These are phyloP conservation scores for Pseudocercospora ulei DNA, from an alignment of 2,329 filamentous ascomycete genomes.

Conservation along the genomic window DNA sequence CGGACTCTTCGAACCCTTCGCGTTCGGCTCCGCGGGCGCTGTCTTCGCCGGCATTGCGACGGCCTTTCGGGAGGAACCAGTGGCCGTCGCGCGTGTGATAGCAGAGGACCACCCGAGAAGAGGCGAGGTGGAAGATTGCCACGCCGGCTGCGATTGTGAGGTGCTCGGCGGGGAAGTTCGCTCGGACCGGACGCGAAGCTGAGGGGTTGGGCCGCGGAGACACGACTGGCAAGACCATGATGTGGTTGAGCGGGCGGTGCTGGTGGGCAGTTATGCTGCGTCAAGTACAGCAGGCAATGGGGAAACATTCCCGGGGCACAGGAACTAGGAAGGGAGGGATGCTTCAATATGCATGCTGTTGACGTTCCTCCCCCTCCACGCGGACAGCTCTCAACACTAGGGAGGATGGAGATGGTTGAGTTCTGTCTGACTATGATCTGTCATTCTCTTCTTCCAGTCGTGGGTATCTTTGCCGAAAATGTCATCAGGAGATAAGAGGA, in stretches of 20 bases:
- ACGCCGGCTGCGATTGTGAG: conserved; percentile 38
- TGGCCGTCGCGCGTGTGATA: conserved; percentile 37
- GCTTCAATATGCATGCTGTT: too few species aligned
- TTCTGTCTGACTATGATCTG: too few species aligned
- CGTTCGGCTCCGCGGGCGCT: conserved; percentile 38
- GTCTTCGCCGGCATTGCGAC: conserved; percentile 42
- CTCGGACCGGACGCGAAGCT: conserved; percentile 22
- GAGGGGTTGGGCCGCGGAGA: too few species aligned
- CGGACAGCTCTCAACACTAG: too few species aligned
- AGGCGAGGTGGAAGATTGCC: conserved; percentile 45
- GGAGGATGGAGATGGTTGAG: too few species aligned
- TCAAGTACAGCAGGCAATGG: too few species aligned
- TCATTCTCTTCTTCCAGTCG: not conserved
- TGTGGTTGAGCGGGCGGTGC: too few species aligned
- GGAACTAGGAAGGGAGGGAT: too few species aligned
- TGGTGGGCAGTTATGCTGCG: too few species aligned
- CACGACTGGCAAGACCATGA: too few species aligned
- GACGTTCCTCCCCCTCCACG: too few species aligned
- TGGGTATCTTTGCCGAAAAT: conserved; percentile 1
- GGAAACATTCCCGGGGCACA: too few species aligned
- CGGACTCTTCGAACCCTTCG: conserved; percentile 46
- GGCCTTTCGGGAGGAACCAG: conserved; percentile 45
- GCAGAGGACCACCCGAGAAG: conserved; percentile 42
- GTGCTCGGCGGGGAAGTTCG: conserved; percentile 25
- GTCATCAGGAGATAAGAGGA: not conserved